Evolutionary conservation across 78 protist species (phyloP).

Genomic region (Dictyostelium brefeldianum): DNA sequence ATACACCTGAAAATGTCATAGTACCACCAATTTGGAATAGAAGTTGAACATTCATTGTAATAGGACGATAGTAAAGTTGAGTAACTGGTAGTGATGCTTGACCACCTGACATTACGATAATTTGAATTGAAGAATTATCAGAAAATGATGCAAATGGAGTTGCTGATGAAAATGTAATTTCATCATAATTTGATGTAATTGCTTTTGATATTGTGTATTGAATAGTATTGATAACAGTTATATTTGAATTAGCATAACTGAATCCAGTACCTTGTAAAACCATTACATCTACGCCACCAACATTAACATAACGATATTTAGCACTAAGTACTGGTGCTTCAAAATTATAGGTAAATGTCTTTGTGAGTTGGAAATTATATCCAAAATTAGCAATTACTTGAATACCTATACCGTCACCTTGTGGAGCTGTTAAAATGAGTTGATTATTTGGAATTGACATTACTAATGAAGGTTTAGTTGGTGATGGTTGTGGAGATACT

Average conservation of each 20-base stretch:
- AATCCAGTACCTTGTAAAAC: background rate
- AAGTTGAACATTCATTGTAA: background rate
- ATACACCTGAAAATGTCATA: background rate
- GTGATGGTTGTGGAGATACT: background rate
- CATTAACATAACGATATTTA: background rate
- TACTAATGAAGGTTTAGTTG: background rate
- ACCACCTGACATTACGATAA: background rate
- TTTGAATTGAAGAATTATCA: background rate
- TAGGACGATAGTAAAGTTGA: background rate
- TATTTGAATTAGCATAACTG: background rate
- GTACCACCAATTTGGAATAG: background rate
- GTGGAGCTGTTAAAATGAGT: background rate
- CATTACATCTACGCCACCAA: background rate
- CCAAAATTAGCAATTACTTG: background rate
- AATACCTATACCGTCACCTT: background rate
- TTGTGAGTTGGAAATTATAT: background rate
- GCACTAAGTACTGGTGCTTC: background rate
- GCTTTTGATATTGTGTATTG: background rate
- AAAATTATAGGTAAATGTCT: background rate
- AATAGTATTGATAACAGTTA: background rate
- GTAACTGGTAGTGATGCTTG: background rate
- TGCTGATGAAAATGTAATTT: background rate
- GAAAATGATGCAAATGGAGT: background rate
- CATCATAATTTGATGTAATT: background rate
- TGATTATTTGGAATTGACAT: background rate